A percentile compares a stretch with the other conserved stretches of the same genome.
Conservation (phyloP, 345 rosid genomes). For the Linum tenue region DNA sequence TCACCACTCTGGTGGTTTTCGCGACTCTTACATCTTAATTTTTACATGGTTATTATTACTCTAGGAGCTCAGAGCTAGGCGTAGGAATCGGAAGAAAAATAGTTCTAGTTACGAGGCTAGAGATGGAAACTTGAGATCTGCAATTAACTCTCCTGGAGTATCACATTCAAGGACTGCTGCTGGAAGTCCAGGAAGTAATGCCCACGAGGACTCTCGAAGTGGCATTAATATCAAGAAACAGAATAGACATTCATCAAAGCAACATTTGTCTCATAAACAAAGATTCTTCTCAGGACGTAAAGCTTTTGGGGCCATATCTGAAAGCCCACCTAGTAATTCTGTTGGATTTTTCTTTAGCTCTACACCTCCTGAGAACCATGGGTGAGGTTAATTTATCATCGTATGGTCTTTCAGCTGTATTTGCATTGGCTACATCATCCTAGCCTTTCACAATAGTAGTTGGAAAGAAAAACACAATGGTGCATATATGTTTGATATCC, state of each 20-base stretch:
- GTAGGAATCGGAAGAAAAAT: slow-evolving; percentile 41
- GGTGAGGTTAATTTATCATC: slow-evolving; percentile 47
- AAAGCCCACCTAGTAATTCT: slow-evolving; percentile 93
- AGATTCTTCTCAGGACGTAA: slow-evolving; percentile 65
- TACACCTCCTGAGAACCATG: slow-evolving; percentile 82
- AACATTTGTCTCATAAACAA: slow-evolving; percentile 50
- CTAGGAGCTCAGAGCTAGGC: slow-evolving; percentile 73
- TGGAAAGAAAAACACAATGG: background rate
- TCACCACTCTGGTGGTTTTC: slow-evolving; percentile 1
- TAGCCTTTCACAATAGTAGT: background rate
- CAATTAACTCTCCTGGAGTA: slow-evolving; percentile 30
- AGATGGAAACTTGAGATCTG: slow-evolving; percentile 42
- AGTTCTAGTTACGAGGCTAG: slow-evolving; percentile 41
- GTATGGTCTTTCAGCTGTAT: background rate
- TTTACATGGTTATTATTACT: slow-evolving; percentile 9
- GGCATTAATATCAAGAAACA: slow-evolving; percentile 48
- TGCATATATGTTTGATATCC: slow-evolving; percentile 1
- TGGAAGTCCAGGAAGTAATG: slow-evolving; percentile 40
- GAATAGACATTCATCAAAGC: slow-evolving; percentile 48
- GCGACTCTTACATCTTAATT: slow-evolving; percentile 4
- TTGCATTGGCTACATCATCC: background rate
- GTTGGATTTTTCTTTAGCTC: slow-evolving; percentile 94
- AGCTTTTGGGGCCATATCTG: slow-evolving; percentile 51
- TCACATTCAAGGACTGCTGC: slow-evolving; percentile 32
- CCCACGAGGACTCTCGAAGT: slow-evolving; percentile 52